These are phyloP conservation scores for Leccinum variicolor DNA, from an alignment of 768 basidiomycete genomes.

Conservation along the genomic window DNA sequence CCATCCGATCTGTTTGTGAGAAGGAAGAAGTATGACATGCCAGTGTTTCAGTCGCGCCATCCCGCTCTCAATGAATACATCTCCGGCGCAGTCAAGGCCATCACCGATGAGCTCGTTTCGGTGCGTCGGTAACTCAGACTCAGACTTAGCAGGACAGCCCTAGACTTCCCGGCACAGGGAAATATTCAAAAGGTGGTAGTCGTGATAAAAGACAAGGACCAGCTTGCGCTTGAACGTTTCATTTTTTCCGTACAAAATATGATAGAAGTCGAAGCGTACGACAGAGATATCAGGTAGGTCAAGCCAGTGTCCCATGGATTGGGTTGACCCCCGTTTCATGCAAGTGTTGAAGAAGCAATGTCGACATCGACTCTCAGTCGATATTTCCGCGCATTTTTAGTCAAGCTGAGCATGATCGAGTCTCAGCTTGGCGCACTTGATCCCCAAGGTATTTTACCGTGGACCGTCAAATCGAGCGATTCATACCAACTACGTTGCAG, in stretches of 20 bases:
- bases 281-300: constrained; percentile 64
- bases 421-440: constrained; percentile 61
- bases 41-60: constrained; percentile 92
- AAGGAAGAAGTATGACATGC: constrained; percentile 85
- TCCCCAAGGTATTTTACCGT: constrained; percentile 41
- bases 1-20: constrained; percentile 85
- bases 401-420: constrained; percentile 78
- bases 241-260: constrained; percentile 85
- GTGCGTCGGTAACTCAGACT: constrained; percentile 37
- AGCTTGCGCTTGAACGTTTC: constrained; percentile 84
- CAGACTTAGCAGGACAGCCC: not conserved
- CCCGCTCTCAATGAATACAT: constrained; percentile 87
- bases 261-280: constrained; percentile 65
- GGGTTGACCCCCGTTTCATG: not conserved
- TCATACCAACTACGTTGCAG: constrained; percentile 30
- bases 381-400: constrained; percentile 78
- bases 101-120: constrained; percentile 68
- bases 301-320: not conserved
- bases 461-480: not conserved
- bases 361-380: constrained; percentile 58
- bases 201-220: constrained; percentile 79
- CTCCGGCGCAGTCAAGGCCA: constrained; percentile 79
- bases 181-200: constrained; percentile 76
- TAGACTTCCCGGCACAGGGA: constrained; percentile 46
- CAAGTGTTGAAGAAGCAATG: constrained; percentile 71